These are phyloP conservation scores for Gremmenia infestans DNA, from an alignment of 2,329 filamentous ascomycete genomes.

Conservation along the genomic window DNA sequence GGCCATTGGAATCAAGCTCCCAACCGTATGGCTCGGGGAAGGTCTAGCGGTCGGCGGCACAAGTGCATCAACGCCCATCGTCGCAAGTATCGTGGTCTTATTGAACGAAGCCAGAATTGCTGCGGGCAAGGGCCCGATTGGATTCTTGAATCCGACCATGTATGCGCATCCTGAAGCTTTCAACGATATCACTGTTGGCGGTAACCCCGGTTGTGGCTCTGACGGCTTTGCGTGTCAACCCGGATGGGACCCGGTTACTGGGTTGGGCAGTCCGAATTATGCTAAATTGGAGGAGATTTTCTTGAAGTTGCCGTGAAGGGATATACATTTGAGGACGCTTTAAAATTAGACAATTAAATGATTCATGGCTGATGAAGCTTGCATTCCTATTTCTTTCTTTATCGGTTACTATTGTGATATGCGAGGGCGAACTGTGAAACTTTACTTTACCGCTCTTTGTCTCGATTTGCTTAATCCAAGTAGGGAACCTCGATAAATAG, in stretches of 20 bases:
- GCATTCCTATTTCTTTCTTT: too few relatives aligned
- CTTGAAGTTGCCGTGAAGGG: constrained; percentile 10
- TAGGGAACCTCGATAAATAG: too few relatives aligned
- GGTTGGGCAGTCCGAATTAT: constrained; percentile 17
- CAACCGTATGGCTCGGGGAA: constrained; percentile 15
- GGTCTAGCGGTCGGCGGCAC: constrained; percentile 21
- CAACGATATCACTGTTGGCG: constrained; percentile 28
- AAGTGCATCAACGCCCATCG: constrained; percentile 46
- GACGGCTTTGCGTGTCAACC: constrained; percentile 24
- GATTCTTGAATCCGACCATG: constrained; percentile 33
- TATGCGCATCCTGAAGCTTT: constrained; percentile 23
- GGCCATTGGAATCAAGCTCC: constrained; percentile 20
- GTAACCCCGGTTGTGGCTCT: constrained; percentile 28
- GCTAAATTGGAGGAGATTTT: constrained; percentile 10
- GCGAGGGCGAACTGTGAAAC: background rate
- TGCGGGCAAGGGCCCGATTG: constrained; percentile 31
- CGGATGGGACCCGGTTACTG: constrained; percentile 32
- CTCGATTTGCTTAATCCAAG: too few relatives aligned
- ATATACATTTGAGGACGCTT: too few relatives aligned
- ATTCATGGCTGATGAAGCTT: too few relatives aligned
- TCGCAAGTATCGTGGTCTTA: constrained; percentile 47
- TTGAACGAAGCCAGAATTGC: constrained; percentile 35
- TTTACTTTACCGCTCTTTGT: too few relatives aligned
- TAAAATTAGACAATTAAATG: too few relatives aligned
- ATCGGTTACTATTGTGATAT: background rate